Evolutionary conservation across 306 rosid genomes (phyloP).

Genomic region (Lotus japonicus): DNA sequence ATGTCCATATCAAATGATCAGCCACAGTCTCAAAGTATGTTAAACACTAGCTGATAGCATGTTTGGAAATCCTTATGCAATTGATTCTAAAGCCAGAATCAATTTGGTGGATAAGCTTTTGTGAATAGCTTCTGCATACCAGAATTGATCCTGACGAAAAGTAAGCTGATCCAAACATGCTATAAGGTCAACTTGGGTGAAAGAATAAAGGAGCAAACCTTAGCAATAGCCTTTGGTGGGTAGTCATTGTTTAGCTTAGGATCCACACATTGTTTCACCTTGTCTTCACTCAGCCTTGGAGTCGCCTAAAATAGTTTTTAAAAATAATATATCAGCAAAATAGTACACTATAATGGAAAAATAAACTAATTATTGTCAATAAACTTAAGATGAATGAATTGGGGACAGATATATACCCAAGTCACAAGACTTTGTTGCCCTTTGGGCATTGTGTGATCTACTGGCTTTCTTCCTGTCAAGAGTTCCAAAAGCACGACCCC

Average conservation of each 20-base stretch:
- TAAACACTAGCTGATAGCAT: too few relatives aligned
- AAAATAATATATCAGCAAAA: background rate
- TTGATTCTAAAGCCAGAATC: too few relatives aligned
- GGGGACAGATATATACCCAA: constrained; percentile 48
- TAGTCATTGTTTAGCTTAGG: constrained; percentile 88
- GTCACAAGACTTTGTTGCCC: constrained; percentile 99
- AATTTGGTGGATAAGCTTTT: too few relatives aligned
- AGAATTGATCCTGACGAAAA: too few relatives aligned
- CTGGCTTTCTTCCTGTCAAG: constrained; percentile 95
- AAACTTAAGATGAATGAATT: background rate
- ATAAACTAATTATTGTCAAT: background rate
- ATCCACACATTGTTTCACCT: constrained; percentile 97
- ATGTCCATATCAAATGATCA: constrained; percentile 21
- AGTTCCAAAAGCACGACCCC: constrained; percentile 97
- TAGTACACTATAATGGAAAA: background rate
- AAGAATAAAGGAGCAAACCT: constrained; percentile 41
- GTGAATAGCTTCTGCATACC: too few relatives aligned
- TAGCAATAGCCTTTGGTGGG: constrained; percentile 95
- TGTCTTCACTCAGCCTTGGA: constrained; percentile 97
- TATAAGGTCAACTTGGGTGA: background rate
- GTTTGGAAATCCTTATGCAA: too few relatives aligned
- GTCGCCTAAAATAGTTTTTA: constrained; percentile 75
- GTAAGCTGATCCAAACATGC: too few relatives aligned
- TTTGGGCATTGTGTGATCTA: constrained; percentile 98
- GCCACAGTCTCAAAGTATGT: background rate